Conservation (phyloP, 1,284 basidiomycete species). For the Ceratobasidium sp. region DNA sequence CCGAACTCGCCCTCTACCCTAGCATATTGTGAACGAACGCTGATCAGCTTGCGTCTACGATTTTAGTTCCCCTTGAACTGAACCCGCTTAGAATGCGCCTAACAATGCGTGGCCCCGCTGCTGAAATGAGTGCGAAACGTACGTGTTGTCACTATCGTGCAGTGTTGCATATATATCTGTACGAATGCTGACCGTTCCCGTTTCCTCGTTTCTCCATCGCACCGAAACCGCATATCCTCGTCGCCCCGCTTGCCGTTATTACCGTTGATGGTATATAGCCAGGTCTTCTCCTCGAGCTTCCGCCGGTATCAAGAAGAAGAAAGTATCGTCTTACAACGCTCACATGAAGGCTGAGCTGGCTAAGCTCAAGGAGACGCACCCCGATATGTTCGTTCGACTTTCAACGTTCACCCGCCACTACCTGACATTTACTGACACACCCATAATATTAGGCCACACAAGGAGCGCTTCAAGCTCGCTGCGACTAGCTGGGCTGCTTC, state of each 20-base stretch:
- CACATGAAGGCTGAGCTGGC: slow-evolving; percentile 51
- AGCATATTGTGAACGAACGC: slow-evolving; percentile 22
- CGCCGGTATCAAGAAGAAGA: slow-evolving; percentile 50
- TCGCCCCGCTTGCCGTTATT: neutral
- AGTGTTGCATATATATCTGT: slow-evolving; percentile 33
- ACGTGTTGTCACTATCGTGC: slow-evolving; percentile 27
- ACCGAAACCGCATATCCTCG: neutral
- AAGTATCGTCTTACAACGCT: slow-evolving; percentile 49
- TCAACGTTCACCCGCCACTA: too few relatives aligned
- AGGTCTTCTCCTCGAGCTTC: slow-evolving; percentile 46
- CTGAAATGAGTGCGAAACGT: slow-evolving; percentile 50
- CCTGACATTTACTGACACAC: neutral
- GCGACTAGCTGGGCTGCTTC: slow-evolving; percentile 49
- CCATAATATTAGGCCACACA: slow-evolving; percentile 34
- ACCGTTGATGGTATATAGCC: slow-evolving; percentile 21
- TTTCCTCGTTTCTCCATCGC: slow-evolving; percentile 9
- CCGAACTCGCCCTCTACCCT: slow-evolving; percentile 16
- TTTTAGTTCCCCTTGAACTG: slow-evolving; percentile 22
- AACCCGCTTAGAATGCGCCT: slow-evolving; percentile 45
- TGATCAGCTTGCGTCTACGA: slow-evolving; percentile 12
- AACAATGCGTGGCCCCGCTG: slow-evolving; percentile 49
- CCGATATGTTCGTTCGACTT: slow-evolving; percentile 46
- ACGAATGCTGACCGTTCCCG: slow-evolving; percentile 23
- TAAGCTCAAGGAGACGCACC: slow-evolving; percentile 50
- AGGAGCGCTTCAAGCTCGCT: slow-evolving; percentile 49